phyloP scores from a whole-genome alignment of 1,284 basidiomycete species.

The Heterobasidion occidentale region DNA sequence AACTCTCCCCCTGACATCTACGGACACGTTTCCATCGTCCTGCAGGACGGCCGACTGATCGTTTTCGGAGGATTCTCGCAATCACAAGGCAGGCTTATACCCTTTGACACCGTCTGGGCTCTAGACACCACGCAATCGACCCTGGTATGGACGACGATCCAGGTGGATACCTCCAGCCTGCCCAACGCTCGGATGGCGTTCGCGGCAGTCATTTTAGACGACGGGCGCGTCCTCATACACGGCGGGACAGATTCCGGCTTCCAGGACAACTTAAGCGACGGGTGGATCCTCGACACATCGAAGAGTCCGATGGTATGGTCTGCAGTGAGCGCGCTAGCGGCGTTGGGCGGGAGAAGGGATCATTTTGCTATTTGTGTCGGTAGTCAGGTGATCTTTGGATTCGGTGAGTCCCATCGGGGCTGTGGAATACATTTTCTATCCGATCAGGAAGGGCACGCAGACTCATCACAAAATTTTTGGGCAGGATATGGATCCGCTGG shows the following conservation, averaged over 20 bases:
- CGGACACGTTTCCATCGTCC: conserved; percentile 63
- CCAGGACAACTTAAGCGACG: conserved; percentile 54
- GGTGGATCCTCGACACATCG: conserved; percentile 66
- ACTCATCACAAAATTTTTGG: not conserved
- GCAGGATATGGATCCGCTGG: conserved; percentile 50
- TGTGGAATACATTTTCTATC: not conserved
- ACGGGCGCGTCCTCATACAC: conserved; percentile 60
- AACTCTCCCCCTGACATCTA: conserved; percentile 59
- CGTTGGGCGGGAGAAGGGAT: conserved; percentile 58
- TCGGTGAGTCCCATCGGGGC: conserved; percentile 45
- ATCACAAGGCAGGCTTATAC: conserved; percentile 37
- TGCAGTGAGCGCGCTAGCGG: conserved; percentile 38
- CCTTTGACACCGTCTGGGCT: conserved; percentile 54
- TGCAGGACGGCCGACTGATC: conserved; percentile 62
- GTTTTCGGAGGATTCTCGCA: conserved; percentile 69
- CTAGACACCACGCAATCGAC: conserved; percentile 49
- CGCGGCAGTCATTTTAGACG: conserved; percentile 45
- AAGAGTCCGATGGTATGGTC: conserved; percentile 52
- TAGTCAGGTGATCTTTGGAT: conserved; percentile 63
- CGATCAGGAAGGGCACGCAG: not conserved
- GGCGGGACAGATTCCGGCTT: conserved; percentile 65
- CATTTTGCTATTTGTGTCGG: conserved; percentile 63
- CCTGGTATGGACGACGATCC: conserved; percentile 43
- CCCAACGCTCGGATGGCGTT: conserved; percentile 66
- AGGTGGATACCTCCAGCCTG: conserved; percentile 29